These are phyloP conservation scores for Schizosaccharomyces lindneri DNA, from an alignment of 805 yeast genomes.

Conservation along the genomic window DNA sequence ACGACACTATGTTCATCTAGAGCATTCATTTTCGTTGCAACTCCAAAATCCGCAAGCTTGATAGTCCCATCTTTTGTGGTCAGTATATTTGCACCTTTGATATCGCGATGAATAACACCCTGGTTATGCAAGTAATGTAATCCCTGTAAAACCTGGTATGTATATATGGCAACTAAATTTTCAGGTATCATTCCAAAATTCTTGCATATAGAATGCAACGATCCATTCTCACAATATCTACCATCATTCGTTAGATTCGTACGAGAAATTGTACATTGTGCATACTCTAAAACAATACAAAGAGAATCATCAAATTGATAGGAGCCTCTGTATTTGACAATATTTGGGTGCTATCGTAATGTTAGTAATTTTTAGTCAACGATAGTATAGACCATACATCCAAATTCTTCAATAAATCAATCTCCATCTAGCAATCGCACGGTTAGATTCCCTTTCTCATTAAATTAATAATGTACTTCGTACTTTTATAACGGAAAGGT, in stretches of 20 bases:
- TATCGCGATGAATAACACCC: conserved; percentile 55
- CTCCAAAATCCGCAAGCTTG: conserved; percentile 58
- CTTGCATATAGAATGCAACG: conserved; percentile 29
- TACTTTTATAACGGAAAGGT: conserved; percentile 14
- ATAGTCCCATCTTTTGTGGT: conserved; percentile 37
- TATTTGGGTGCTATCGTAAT: conserved; percentile 26
- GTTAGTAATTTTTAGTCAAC: background rate
- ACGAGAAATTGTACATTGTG: background rate
- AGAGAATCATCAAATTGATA: conserved; percentile 28
- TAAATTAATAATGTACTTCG: background rate
- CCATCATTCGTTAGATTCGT: background rate
- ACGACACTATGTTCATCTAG: conserved; percentile 15
- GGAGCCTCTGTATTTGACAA: conserved; percentile 45
- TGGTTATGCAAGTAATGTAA: conserved; percentile 41
- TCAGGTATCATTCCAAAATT: conserved; percentile 33
- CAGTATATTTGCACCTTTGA: conserved; percentile 50
- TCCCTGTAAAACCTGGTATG: conserved; percentile 32
- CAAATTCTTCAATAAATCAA: conserved; percentile 35
- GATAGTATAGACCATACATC: conserved; percentile 10
- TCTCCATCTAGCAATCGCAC: conserved; percentile 34
- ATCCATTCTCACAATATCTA: conserved; percentile 32
- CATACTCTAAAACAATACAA: conserved; percentile 36
- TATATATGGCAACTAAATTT: conserved; percentile 23
- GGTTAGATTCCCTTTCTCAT: background rate
- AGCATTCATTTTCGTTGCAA: conserved; percentile 24